A percentile compares a stretch with the other conserved stretches of the same genome.
Evolutionary conservation across 208 protist genomes (phyloP).

Genomic region (Borovskyia barvae): DNA sequence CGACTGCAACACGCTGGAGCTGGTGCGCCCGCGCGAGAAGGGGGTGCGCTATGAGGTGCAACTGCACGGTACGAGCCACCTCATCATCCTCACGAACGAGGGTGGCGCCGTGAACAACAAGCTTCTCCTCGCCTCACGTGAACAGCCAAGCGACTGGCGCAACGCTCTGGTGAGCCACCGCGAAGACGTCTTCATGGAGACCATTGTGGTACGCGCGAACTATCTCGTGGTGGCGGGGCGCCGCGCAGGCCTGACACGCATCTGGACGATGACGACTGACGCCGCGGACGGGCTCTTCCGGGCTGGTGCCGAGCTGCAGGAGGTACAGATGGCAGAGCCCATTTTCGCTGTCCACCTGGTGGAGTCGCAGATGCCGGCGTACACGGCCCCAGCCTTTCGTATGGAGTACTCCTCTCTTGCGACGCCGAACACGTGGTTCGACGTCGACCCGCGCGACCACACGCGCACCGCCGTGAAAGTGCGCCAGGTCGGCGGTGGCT

Average conservation of each 20-base stretch:
- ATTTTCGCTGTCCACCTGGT: constrained; percentile 63
- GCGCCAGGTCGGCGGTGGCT: constrained; percentile 74
- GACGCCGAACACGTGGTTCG: constrained; percentile 76
- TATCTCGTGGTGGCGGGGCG: constrained; percentile 76
- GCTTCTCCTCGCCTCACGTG: constrained; percentile 52
- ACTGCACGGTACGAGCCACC: constrained; percentile 62
- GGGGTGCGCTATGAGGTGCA: constrained; percentile 79
- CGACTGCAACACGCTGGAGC: constrained; percentile 50
- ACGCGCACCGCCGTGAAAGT: constrained; percentile 62
- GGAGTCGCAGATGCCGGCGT: constrained; percentile 64
- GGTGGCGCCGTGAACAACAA: constrained; percentile 77
- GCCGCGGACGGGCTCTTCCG: constrained; percentile 36
- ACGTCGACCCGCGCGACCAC: constrained; percentile 44
- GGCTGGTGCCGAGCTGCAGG: constrained; percentile 19
- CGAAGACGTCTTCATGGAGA: constrained; percentile 52
- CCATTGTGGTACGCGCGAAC: constrained; percentile 37
- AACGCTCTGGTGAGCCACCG: constrained; percentile 54
- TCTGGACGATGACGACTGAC: constrained; percentile 71
- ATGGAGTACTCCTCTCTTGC: constrained; percentile 81
- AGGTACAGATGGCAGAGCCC: constrained; percentile 72
- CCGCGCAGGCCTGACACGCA: constrained; percentile 63
- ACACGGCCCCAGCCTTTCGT: constrained; percentile 64
- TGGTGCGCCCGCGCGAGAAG: constrained; percentile 72
- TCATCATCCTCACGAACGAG: constrained; percentile 83
- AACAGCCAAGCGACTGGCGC: constrained; percentile 39